These are phyloP conservation scores for Alternaria burnsii DNA, from an alignment of 2,329 filamentous ascomycete species.

Conservation along the genomic window DNA sequence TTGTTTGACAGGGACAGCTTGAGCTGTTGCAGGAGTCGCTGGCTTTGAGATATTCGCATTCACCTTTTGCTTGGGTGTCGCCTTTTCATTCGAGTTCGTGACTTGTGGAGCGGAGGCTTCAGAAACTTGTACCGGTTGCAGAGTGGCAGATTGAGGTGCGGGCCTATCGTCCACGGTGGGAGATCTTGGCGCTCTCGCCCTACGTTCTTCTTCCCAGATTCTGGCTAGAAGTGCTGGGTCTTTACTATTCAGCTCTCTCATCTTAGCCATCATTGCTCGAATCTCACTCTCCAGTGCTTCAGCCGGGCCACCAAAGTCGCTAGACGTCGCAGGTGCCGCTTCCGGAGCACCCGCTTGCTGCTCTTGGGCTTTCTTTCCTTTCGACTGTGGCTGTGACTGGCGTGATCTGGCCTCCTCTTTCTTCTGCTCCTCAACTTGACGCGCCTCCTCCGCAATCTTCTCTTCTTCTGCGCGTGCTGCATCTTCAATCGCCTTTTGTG, in stretches of 20 bases:
- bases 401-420: slow-evolving; percentile 26
- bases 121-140: slow-evolving; percentile 18
- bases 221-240: slow-evolving; percentile 64
- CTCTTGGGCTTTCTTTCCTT: slow-evolving; percentile 34
- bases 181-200: slow-evolving; percentile 45
- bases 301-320: slow-evolving; percentile 6
- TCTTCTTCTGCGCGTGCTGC: slow-evolving; percentile 48
- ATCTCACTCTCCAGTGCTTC: slow-evolving; percentile 61
- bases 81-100: slow-evolving; percentile 35
- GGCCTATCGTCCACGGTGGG: slow-evolving; percentile 32
- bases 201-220: slow-evolving; percentile 65
- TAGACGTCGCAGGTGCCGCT: slow-evolving; percentile 3
- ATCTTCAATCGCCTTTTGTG: slow-evolving; percentile 47
- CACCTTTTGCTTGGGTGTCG: slow-evolving; percentile 25
- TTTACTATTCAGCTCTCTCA: slow-evolving; percentile 64
- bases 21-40: slow-evolving; percentile 6
- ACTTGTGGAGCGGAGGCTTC: slow-evolving; percentile 21
- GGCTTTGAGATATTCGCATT: slow-evolving; percentile 13
- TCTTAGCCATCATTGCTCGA: slow-evolving; percentile 64
- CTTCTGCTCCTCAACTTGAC: slow-evolving; percentile 40
- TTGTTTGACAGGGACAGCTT: slow-evolving; percentile 12
- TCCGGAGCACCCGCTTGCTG: slow-evolving; percentile 29
- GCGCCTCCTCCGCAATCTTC: slow-evolving; percentile 33
- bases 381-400: slow-evolving; percentile 32
- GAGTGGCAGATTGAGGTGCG: slow-evolving; percentile 26